Evolutionary conservation across 2,329 filamentous ascomycete species (phyloP), one percentile per base, ranked within the genome.

Genomic region (Claviceps humidiphila): DNA sequence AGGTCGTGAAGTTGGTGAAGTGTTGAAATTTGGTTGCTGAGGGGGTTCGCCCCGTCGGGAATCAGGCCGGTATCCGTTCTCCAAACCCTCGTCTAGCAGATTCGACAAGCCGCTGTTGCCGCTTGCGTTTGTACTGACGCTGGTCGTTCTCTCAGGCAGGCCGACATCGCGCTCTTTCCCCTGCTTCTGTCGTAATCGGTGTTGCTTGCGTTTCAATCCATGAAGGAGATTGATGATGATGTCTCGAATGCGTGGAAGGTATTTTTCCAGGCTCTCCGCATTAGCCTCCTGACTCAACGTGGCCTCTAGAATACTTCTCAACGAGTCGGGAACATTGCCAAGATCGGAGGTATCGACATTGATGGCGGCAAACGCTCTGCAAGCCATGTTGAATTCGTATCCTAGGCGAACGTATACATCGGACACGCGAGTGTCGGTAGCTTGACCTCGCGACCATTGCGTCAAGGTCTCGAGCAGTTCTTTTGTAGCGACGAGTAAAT

Each of bases 311-410:
- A 98, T 97, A 54, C 84, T 83, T 60, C 93, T 83, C 57, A 98
- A 72, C 54, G 90, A 75, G 66, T 98, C 93, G 5, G 93, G 93
- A 2, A 98, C 93, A 60, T 95, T 95, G 53, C 93, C 93, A 13
- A 98, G 76, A 67, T 98, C 93, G 26, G 82, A 81, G 1, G 90
- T 96, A 63, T 98, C 93, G 57, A 98, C 93, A 56, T 94, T 93
- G 63, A 98, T 98, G 54, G 90, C 89, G 62, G 88, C 89, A 70
- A 98, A 98, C 56, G 93, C 91, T 52, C 93, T 85, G 68, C 91
- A 97, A 30, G 93, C 93, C 74, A 98, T 93, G 70, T 98, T 98
- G 77, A 98, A 98, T 70, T 98, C 93, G 70, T 98, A 98, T 47
- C 93, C 93, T 56, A 98, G 74, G 55, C 93, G 85, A 55, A 98